Percentiles rank a stretch among this genome's conserved stretches.
Evolutionary conservation across 2,329 filamentous ascomycete species (phyloP).

Genomic region (Cladorrhinum sp.): DNA sequence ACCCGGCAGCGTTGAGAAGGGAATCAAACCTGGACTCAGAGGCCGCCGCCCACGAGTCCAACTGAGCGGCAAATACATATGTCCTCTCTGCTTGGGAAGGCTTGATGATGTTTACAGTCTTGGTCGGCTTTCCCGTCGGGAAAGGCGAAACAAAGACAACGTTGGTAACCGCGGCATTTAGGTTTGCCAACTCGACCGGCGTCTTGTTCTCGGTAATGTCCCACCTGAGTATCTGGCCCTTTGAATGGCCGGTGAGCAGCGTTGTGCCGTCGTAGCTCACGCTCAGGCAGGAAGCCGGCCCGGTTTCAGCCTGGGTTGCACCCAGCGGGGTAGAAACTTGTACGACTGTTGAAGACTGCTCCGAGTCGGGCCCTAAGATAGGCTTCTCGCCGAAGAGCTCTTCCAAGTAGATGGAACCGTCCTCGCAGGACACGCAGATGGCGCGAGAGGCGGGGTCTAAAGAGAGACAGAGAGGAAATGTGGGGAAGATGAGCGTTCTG

Average conservation of each 20-base stretch:
- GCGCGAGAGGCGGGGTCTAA: conserved; percentile 82
- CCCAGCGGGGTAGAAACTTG: conserved; percentile 54
- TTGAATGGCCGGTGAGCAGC: conserved; percentile 76
- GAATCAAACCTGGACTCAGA: conserved; percentile 43
- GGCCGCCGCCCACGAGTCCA: conserved; percentile 45
- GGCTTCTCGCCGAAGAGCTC: conserved; percentile 63
- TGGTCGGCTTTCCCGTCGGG: conserved; percentile 40
- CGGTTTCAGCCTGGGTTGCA: conserved; percentile 60
- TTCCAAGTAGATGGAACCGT: conserved; percentile 75
- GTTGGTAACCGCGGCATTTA: conserved; percentile 82
- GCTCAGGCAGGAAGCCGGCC: conserved; percentile 64
- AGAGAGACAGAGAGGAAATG: conserved; percentile 66
- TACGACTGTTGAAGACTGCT: conserved; percentile 55
- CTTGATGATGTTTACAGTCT: conserved; percentile 67
- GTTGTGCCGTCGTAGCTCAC: conserved; percentile 80
- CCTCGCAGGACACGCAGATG: conserved; percentile 75
- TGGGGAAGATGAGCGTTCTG: conserved; percentile 76
- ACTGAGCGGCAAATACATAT: conserved; percentile 64
- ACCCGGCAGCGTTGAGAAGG: conserved; percentile 46
- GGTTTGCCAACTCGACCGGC: conserved; percentile 62
- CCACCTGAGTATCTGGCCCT: conserved; percentile 78
- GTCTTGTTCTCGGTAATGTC: conserved; percentile 70
- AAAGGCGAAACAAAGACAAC: conserved; percentile 67
- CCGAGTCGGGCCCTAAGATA: conserved; percentile 51
- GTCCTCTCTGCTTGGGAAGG: conserved; percentile 66